Base-by-base conservation (phyloP, 1,139 yeast species). In the Yamadazyma songkhlaensis region DNA sequence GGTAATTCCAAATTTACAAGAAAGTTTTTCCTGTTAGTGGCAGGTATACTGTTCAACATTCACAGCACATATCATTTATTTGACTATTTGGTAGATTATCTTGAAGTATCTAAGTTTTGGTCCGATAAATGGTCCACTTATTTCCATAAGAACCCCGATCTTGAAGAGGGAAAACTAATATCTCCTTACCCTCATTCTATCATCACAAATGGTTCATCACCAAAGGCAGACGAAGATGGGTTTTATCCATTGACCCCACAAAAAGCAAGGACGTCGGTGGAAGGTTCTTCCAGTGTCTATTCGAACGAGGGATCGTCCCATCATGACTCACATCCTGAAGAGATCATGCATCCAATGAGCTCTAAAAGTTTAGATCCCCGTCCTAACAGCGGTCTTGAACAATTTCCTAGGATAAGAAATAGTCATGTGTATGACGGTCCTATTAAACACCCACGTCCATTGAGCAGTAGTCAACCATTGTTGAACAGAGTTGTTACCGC, bases 1-100 rank as follows among this genome's bases (percentile, higher is more conserved):
- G 13, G 14, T 15, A 32, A 38, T 29, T 21, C 34, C 9, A 27
- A 34, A 15, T 33, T 37, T 11, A 4, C 25, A 6, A 34, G 17
- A 17, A 34, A 34, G 3, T 31, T 37, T 9, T 10, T 25, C 3
- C 14, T 37, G n/a, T 13, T 33, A 5, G 9, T 25, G 3, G 9
- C 28, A 1, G 11, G n/a, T 6, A 6, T 21, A 8, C 4, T 37
- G 4, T 25, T 13, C 6, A 32, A 29, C 25, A 31, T 32, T 3
- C 23, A 15, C 21, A 29, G 24, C 7, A 6, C 21, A 4, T 27
- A 32, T 25, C 9, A 9, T n/a, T 9, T 32, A 14, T 32, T 25
- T 15, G 23, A 13, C 13, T 26, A 17, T 26, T 26, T 25, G 5
- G 14, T 32, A 15, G 35, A 25, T 12, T 13, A 15, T 9, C 7